These are phyloP conservation scores for Tricladium varicosporioides DNA, from an alignment of 2,329 filamentous ascomycete genomes.

Conservation along the genomic window DNA sequence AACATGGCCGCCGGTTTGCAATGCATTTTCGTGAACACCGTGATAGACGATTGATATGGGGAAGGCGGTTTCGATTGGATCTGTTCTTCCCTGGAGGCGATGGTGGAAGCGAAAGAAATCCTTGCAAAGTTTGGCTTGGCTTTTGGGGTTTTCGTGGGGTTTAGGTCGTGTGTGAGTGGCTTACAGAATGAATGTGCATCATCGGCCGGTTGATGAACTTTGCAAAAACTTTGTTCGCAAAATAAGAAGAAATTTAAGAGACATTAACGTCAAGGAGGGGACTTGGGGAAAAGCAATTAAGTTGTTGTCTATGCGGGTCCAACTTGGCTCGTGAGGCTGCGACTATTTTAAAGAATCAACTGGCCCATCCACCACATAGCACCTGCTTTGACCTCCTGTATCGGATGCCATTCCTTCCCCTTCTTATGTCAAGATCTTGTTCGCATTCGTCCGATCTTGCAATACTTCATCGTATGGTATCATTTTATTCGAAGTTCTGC, in stretches of 20 bases:
- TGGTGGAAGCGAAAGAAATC: slow-evolving; percentile 4
- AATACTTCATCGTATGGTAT: slow-evolving; percentile 29
- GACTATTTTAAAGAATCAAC: not conserved
- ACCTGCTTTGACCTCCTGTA: not conserved
- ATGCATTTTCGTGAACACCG: slow-evolving; percentile 17
- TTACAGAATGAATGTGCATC: no score
- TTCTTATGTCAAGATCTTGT: not conserved
- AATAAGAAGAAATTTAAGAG: not conserved
- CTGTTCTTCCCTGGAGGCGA: not conserved
- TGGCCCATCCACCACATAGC: not conserved
- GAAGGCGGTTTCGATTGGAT: slow-evolving; percentile 14
- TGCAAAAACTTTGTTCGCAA: not conserved
- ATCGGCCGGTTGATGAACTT: no score
- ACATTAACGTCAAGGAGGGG: not conserved
- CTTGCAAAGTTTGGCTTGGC: not conserved
- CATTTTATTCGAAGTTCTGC: slow-evolving; percentile 18
- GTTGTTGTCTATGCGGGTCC: not conserved
- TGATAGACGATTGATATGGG: slow-evolving; percentile 16
- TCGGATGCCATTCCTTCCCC: not conserved
- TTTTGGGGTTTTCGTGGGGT: slow-evolving; percentile 5
- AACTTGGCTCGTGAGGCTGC: not conserved
- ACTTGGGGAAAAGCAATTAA: not conserved
- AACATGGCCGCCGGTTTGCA: slow-evolving; percentile 21
- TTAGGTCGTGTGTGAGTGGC: not conserved
- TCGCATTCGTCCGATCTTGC: not conserved